phyloP scores from a whole-genome alignment of 1,284 basidiomycete genomes.

The Taiwanofungus camphoratus region DNA sequence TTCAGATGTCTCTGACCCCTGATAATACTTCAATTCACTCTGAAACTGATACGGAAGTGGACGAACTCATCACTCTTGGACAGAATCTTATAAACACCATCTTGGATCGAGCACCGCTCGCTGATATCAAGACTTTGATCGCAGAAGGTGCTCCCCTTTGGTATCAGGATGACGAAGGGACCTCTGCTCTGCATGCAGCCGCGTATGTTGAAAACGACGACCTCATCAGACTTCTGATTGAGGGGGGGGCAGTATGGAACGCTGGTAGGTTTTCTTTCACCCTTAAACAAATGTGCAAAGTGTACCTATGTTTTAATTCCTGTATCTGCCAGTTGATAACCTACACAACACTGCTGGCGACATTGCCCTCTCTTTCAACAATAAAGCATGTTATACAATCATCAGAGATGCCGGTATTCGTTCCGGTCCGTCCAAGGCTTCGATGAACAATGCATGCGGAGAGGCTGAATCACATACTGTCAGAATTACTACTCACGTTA shows the following conservation, averaged over 20 bases:
- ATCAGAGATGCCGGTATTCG: constrained; percentile 87
- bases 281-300: too few species aligned
- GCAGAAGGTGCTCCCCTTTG: constrained; percentile 81
- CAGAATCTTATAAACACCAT: constrained; percentile 54
- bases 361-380: constrained; percentile 81
- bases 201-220: constrained; percentile 66
- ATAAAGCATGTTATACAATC: constrained; percentile 63
- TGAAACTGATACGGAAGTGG: constrained; percentile 33
- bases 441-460: constrained; percentile 8
- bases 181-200: constrained; percentile 85
- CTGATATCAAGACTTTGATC: constrained; percentile 50
- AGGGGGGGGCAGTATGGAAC: constrained; percentile 92
- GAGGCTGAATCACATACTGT: constrained; percentile 5
- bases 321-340: constrained; percentile 54
- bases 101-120: constrained; percentile 43
- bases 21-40: background rate
- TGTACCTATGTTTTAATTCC: too few species aligned
- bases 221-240: constrained; percentile 63
- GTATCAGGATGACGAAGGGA: constrained; percentile 84
- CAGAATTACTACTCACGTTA: constrained; percentile 65
- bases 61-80: constrained; percentile 45
- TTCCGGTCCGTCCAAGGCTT: constrained; percentile 46
- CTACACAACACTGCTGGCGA: constrained; percentile 82
- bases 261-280: constrained; percentile 45
- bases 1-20: background rate